Base-by-base conservation (phyloP, 2,329 filamentous ascomycete species). In the Colletotrichum scovillei region DNA sequence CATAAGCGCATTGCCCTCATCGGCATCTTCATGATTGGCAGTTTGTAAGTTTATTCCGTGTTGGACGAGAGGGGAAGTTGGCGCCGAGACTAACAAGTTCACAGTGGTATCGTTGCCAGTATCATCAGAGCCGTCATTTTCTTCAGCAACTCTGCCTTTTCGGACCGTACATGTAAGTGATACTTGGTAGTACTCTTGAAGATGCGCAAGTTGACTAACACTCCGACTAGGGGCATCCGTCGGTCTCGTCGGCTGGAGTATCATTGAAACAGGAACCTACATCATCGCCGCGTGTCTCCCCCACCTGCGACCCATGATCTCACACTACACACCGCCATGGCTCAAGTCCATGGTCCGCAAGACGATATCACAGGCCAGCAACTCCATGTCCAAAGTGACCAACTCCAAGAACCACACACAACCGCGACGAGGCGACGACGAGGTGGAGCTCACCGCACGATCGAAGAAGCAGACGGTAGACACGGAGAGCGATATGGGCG, bases 241-340 rank as follows among this genome's bases (percentile, higher is more conserved):
- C 19, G 71, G 55, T 9, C 71, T 73, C 30, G 67, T 73, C 32
- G 71, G 71, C 35, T 73, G 71, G 71, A 73, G 71, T 49, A 73
- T 73, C 6, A 66, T 73, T 28, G 71, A 73, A 11, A 73, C 71
- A 0, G 67, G 71, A 26, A 73, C 67, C 22, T 73, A 73, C 67
- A 79, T 79, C 71, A 76, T 79, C 30, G 76, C 78, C 14, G 75
- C 75, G 32, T 79, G 78, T 57, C 62, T 79, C 19, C 76, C 78
- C 0, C 74, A 76, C 57, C 71, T 79, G 8, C 63, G 69, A 7
- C 78, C 78, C 1, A 73, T 73, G 71, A 73, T 73, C n/a, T 73
- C 71, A 11, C 58, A 73, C 62, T 73, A 73, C 67, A 73, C 67
- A 28, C 71, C 71, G 22, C 56, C 71, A 3, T 73, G 71, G 71